Conservation (phyloP, 768 basidiomycete genomes). For the Tricholoma hemisulphureum region DNA sequence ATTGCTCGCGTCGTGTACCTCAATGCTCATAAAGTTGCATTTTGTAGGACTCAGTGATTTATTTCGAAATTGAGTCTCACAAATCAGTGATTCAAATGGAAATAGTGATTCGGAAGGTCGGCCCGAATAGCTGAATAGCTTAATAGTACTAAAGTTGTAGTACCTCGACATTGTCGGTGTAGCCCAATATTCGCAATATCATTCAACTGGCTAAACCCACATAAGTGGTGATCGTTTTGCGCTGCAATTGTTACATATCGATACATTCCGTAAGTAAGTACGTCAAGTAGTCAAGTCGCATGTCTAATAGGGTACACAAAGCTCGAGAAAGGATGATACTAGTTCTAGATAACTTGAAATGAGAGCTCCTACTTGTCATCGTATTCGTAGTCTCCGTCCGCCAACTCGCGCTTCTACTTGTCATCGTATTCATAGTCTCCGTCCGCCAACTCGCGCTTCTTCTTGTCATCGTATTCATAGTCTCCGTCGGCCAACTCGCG, state of each 20-base stretch:
- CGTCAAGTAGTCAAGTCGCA: not conserved
- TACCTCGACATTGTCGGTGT: not conserved
- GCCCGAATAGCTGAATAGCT: not conserved
- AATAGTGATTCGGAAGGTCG: not conserved
- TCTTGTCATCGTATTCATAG: too few species aligned
- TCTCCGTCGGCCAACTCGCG: too few species aligned
- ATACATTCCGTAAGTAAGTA: not conserved
- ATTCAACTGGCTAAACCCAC: too few species aligned
- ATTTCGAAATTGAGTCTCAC: not conserved
- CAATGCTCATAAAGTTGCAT: not conserved
- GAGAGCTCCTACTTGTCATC: not conserved
- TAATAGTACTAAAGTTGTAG: too few species aligned
- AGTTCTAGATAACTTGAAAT: not conserved
- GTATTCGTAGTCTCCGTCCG: too few species aligned
- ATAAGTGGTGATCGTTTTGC: too few species aligned
- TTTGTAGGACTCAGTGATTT: not conserved
- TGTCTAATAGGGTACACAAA: not conserved
- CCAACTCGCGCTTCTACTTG: too few species aligned
- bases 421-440: not conserved
- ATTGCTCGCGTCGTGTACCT: not conserved
- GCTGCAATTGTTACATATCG: not conserved
- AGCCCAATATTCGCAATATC: too few species aligned
- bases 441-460: not conserved
- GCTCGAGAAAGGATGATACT: not conserved
- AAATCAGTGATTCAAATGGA: not conserved